Evolutionary conservation across 2,329 filamentous ascomycete genomes (phyloP).

Genomic region (Colletotrichum truncatum): DNA sequence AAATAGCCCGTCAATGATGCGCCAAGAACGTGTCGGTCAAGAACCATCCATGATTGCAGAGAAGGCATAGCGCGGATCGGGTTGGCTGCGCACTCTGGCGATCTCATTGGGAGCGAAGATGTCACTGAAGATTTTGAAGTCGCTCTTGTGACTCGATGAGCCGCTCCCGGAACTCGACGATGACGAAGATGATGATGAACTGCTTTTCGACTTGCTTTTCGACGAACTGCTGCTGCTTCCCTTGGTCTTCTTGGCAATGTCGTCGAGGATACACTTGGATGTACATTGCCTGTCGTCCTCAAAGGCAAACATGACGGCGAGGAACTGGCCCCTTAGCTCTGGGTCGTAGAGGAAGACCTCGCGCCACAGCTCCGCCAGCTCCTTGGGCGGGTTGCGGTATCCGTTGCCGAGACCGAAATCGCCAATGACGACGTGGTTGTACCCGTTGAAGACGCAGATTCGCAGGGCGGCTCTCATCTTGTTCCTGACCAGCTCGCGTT

Average conservation of each 20-base stretch:
- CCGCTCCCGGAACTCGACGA: slow-evolving; percentile 39
- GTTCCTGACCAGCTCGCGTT: slow-evolving; percentile 76
- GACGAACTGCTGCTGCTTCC: slow-evolving; percentile 36
- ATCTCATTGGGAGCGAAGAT: slow-evolving; percentile 62
- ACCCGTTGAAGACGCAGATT: slow-evolving; percentile 71
- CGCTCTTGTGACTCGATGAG: slow-evolving; percentile 41
- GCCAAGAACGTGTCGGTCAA: slow-evolving; percentile 17
- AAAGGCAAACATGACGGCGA: slow-evolving; percentile 71
- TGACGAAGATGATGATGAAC: slow-evolving; percentile 38
- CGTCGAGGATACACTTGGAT: slow-evolving; percentile 60
- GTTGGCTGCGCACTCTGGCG: slow-evolving; percentile 57
- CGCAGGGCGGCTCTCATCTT: slow-evolving; percentile 77
- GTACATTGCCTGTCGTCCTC: slow-evolving; percentile 66
- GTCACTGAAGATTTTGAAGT: slow-evolving; percentile 62
- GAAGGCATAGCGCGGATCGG: slow-evolving; percentile 61
- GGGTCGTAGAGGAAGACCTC: slow-evolving; percentile 71
- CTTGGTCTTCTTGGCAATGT: slow-evolving; percentile 60
- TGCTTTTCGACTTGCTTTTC: slow-evolving; percentile 44
- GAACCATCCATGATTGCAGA: slow-evolving; percentile 31
- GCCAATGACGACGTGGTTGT: slow-evolving; percentile 67
- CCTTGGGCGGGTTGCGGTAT: slow-evolving; percentile 71
- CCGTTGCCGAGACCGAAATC: slow-evolving; percentile 73
- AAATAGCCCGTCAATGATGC: not conserved
- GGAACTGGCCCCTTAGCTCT: slow-evolving; percentile 69
- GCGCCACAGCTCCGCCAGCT: slow-evolving; percentile 73